These are phyloP conservation scores for Bidens hawaiensis DNA, from an alignment of 140 eudicot species.

Conservation along the genomic window DNA sequence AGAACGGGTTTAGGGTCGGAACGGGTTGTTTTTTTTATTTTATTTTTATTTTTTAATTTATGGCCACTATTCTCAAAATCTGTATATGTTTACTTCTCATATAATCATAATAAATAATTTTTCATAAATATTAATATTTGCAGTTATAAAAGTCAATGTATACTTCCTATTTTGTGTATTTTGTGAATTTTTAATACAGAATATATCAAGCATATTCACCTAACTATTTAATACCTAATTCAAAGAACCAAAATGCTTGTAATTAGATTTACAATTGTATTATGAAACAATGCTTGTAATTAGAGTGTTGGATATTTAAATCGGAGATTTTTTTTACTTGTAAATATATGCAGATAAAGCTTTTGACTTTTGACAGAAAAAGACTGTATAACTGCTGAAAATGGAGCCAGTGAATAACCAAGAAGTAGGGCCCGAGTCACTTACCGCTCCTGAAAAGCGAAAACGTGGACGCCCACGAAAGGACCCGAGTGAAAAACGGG, in stretches of 20 bases:
- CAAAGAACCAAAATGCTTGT: too few species aligned
- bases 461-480: conserved; percentile 92
- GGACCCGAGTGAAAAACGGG: conserved; percentile 45
- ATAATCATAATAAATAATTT: too few species aligned
- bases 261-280: background rate
- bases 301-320: background rate
- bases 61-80: too few species aligned
- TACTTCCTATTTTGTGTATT: too few species aligned
- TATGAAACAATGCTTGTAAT: conserved; percentile 1
- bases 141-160: too few species aligned
- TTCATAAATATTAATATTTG: too few species aligned
- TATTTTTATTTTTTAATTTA: too few species aligned
- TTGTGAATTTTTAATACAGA: too few species aligned
- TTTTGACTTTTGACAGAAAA: background rate
- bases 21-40: too few species aligned
- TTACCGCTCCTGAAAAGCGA: conserved; percentile 45
- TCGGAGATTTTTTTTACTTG: background rate
- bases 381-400: conserved; percentile 8
- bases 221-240: background rate
- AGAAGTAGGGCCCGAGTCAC: conserved; percentile 36
- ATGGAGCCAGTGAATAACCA: conserved; percentile 51
- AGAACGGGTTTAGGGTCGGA: too few species aligned
- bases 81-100: too few species aligned
- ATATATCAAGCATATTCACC: too few species aligned
- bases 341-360: conserved; percentile 11